phyloP scores from a whole-genome alignment of 2,329 filamentous ascomycete genomes.

The Alternaria sp. region DNA sequence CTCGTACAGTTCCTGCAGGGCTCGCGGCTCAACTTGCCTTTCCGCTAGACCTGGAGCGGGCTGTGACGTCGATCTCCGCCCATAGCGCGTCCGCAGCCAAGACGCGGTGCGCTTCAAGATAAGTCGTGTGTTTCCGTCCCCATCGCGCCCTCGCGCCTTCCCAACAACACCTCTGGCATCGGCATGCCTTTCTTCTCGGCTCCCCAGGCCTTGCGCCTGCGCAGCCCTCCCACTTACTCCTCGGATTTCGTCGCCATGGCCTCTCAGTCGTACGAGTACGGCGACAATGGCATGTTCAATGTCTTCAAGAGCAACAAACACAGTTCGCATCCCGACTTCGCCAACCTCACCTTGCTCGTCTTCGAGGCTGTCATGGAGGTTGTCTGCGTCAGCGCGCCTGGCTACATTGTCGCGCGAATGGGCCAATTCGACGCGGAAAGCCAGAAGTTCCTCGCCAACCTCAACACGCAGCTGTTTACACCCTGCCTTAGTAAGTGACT shows the following conservation, averaged over 20 bases:
- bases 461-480: conserved; percentile 96
- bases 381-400: conserved; percentile 90
- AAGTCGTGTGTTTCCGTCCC: conserved; percentile 16
- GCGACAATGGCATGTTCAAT: conserved; percentile 33
- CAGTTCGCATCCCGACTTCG: conserved; percentile 66
- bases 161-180: conserved; percentile 10
- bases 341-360: conserved; percentile 78
- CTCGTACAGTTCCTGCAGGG: not conserved
- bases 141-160: conserved; percentile 11
- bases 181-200: conserved; percentile 42
- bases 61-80: conserved; percentile 19
- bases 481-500: conserved; percentile 80
- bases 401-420: conserved; percentile 86
- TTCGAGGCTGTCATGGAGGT: conserved; percentile 96
- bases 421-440: conserved; percentile 95
- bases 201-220: conserved; percentile 47
- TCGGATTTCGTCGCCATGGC: conserved; percentile 43
- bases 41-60: conserved; percentile 1
- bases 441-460: conserved; percentile 94
- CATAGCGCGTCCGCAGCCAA: conserved; percentile 3
- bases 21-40: conserved; percentile 1
- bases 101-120: conserved; percentile 31
- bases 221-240: conserved; percentile 26
- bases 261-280: conserved; percentile 40
- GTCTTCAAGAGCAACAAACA: conserved; percentile 45